Conservation (phyloP, 1,139 yeast species). For the Saccharomyces hybrid region DNA sequence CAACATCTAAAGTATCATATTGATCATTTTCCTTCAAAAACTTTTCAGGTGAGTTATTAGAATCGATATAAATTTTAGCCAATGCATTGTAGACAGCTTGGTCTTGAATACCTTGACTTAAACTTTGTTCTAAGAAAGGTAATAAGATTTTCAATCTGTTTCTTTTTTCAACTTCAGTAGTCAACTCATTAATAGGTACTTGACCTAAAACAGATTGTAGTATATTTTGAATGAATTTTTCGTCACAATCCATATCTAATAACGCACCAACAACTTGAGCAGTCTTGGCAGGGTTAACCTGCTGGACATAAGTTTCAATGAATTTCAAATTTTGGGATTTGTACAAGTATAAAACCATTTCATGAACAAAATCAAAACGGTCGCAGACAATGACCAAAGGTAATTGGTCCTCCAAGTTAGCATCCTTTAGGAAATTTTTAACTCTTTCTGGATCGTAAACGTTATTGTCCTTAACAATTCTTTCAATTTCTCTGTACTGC, state of each 20-base stretch:
- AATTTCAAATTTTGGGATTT: slow-evolving; percentile 93
- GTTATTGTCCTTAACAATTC: slow-evolving; percentile 89
- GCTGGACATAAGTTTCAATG: slow-evolving; percentile 95
- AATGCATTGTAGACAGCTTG: slow-evolving; percentile 89
- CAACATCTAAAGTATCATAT: slow-evolving; percentile 89
- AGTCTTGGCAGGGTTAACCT: slow-evolving; percentile 89
- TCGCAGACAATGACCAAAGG: slow-evolving; percentile 97
- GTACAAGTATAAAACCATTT: slow-evolving; percentile 84
- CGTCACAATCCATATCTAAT: slow-evolving; percentile 96
- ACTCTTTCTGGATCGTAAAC: slow-evolving; percentile 96
- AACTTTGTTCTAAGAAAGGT: slow-evolving; percentile 87
- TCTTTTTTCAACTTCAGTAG: slow-evolving; percentile 92
- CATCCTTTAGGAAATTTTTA: slow-evolving; percentile 92
- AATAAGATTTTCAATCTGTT: slow-evolving; percentile 84
- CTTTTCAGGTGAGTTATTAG: slow-evolving; percentile 95
- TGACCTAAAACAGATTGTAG: slow-evolving; percentile 86
- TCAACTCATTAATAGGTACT: slow-evolving; percentile 85
- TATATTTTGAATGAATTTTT: slow-evolving; percentile 71
- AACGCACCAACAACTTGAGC: slow-evolving; percentile 96
- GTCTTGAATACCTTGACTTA: slow-evolving; percentile 82
- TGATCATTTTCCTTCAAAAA: slow-evolving; percentile 84
- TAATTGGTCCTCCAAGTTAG: slow-evolving; percentile 86
- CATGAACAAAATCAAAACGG: slow-evolving; percentile 86
- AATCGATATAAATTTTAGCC: slow-evolving; percentile 96
- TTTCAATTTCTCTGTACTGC: slow-evolving; percentile 89